phyloP scores from a whole-genome alignment of 345 rosid genomes.

The Balakata baccata region DNA sequence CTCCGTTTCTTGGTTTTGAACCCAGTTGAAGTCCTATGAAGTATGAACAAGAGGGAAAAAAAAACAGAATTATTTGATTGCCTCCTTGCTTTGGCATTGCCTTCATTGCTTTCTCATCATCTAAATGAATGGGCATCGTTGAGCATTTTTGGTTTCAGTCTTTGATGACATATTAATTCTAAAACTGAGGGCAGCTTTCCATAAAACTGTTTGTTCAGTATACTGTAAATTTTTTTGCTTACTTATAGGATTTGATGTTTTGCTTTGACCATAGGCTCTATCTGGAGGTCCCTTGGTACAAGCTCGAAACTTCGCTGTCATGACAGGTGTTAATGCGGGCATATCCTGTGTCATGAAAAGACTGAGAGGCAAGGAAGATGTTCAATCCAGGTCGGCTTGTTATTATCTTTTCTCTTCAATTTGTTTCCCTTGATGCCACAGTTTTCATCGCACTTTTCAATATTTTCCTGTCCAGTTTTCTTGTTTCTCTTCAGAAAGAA shows the following conservation, averaged over 20 bases:
- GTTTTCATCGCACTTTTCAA: not conserved
- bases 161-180: not conserved
- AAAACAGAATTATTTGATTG: not conserved
- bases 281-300: conserved; percentile 85
- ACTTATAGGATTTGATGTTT: not conserved
- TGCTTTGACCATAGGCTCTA: conserved; percentile 50
- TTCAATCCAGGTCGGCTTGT: conserved; percentile 66
- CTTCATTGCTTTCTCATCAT: not conserved
- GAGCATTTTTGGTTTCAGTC: not conserved
- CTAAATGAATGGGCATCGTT: not conserved
- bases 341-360: conserved; percentile 78
- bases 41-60: not conserved
- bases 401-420: not conserved
- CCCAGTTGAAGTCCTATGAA: not conserved
- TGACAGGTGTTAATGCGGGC: conserved; percentile 94
- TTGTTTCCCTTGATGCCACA: not conserved
- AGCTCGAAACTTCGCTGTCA: conserved; percentile 95
- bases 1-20: not conserved
- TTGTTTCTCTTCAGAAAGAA: not conserved
- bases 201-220: not conserved
- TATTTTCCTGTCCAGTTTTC: not conserved
- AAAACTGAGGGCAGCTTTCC: not conserved
- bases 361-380: conserved; percentile 91
- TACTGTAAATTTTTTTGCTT: not conserved
- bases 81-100: not conserved